These are phyloP conservation scores for Boletus sensibilis DNA, from an alignment of 768 basidiomycete genomes.

Conservation along the genomic window DNA sequence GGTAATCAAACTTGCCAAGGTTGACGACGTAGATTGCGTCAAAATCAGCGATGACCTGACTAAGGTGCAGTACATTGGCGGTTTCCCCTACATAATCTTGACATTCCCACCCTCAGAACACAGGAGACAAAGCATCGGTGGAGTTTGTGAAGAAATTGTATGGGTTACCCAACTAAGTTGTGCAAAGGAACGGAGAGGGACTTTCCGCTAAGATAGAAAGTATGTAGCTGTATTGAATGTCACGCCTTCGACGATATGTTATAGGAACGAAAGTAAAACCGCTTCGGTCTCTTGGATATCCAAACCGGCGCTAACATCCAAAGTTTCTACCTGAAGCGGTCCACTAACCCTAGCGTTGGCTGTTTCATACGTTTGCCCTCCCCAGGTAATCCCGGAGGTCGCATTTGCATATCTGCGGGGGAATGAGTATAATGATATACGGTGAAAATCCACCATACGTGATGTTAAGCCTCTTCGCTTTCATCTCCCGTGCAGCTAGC, in stretches of 20 bases:
- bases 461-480: slow-evolving; percentile 51
- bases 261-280: slow-evolving; percentile 33
- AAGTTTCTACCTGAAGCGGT: slow-evolving; percentile 27
- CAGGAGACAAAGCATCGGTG: slow-evolving; percentile 62
- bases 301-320: slow-evolving; percentile 38
- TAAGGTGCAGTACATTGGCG: slow-evolving; percentile 49
- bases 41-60: slow-evolving; percentile 92
- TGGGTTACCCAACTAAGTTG: slow-evolving; percentile 4
- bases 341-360: slow-evolving; percentile 42
- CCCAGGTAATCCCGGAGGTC: slow-evolving; percentile 52
- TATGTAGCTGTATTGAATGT: not conserved
- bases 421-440: not conserved
- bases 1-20: slow-evolving; percentile 85
- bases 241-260: not conserved
- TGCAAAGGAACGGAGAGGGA: not conserved
- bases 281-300: slow-evolving; percentile 50
- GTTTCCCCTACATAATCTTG: not conserved
- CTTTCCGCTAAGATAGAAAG: not conserved
- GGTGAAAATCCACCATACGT: slow-evolving; percentile 30
- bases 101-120: slow-evolving; percentile 49
- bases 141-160: slow-evolving; percentile 49
- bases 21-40: slow-evolving; percentile 74
- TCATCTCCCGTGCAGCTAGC: slow-evolving; percentile 31
- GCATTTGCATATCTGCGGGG: slow-evolving; percentile 48
- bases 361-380: slow-evolving; percentile 59